Conservation (phyloP, 208 protist species). For the Acanthamoeba royreba region DNA sequence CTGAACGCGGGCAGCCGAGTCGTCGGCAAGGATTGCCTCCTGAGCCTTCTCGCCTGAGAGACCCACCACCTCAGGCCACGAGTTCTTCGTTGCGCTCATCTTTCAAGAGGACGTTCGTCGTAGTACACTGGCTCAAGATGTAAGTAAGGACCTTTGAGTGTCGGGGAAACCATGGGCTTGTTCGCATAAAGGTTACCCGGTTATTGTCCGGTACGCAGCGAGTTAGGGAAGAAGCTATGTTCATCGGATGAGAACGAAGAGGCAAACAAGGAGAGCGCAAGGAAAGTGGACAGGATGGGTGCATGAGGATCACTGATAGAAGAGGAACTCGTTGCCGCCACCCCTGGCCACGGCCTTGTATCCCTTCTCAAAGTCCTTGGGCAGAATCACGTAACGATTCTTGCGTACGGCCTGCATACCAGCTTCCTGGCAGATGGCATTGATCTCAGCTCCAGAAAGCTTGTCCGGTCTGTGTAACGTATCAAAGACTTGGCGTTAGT, state of each 20-base stretch:
- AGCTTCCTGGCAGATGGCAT: conserved; percentile 97
- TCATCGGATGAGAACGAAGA: neutral
- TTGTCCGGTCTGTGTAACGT: conserved; percentile 97
- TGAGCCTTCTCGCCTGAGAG: neutral
- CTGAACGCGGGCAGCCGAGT: neutral
- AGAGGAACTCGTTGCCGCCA: conserved; percentile 39
- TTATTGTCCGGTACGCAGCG: too few species aligned
- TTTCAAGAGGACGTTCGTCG: too few species aligned
- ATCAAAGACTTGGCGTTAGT: neutral
- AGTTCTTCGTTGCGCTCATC: neutral
- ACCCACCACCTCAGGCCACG: neutral
- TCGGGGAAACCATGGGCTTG: too few species aligned
- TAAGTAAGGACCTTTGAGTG: too few species aligned
- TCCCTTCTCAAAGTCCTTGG: conserved; percentile 98
- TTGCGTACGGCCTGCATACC: conserved; percentile 99
- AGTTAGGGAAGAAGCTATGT: neutral
- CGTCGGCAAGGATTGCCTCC: neutral
- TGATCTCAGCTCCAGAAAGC: conserved; percentile 97
- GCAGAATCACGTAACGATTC: conserved; percentile 98
- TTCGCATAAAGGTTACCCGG: too few species aligned
- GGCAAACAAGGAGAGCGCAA: neutral
- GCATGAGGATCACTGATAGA: neutral
- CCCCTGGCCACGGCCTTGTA: conserved; percentile 82
- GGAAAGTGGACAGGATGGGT: neutral
- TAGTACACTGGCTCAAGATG: too few species aligned